phyloP scores from a whole-genome alignment of 1,139 yeast genomes.

The Diutina scorzettiae region DNA sequence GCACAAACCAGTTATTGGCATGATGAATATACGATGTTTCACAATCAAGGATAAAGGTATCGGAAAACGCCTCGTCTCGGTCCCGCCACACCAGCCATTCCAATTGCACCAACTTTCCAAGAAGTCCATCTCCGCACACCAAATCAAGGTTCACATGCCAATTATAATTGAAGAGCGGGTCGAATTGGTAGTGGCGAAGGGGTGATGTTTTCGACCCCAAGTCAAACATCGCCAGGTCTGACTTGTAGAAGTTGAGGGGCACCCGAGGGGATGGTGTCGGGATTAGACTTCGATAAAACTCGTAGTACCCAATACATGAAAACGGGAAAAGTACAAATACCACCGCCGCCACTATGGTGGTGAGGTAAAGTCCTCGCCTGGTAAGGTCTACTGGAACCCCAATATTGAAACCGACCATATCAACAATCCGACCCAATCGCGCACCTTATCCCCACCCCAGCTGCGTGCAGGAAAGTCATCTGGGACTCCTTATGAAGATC shows the following conservation, averaged over 20 bases:
- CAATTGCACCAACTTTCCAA: background rate
- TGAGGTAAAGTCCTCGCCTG: slow-evolving; percentile 9
- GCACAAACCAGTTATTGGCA: slow-evolving; percentile 21
- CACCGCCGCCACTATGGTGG: slow-evolving; percentile 9
- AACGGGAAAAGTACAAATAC: slow-evolving; percentile 23
- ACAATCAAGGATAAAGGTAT: slow-evolving; percentile 16
- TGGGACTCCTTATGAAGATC: too few relatives aligned
- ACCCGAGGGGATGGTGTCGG: slow-evolving; percentile 14
- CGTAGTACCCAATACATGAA: slow-evolving; percentile 23
- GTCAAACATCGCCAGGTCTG: slow-evolving; percentile 10
- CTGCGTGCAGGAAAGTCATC: too few relatives aligned
- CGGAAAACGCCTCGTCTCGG: background rate
- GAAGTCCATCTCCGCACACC: background rate
- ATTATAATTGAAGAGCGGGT: slow-evolving; percentile 8
- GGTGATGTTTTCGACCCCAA: slow-evolving; percentile 9
- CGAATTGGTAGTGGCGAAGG: slow-evolving; percentile 7
- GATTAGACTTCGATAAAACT: slow-evolving; percentile 23
- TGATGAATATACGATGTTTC: slow-evolving; percentile 19
- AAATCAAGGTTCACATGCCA: slow-evolving; percentile 1
- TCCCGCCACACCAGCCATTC: background rate
- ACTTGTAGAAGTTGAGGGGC: slow-evolving; percentile 15
- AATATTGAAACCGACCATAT: background rate
- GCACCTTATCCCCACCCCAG: too few relatives aligned
- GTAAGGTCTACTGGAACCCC: slow-evolving; percentile 10
- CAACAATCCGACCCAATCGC: background rate